Base-by-base conservation (phyloP, 805 yeast genomes). In the Kodamaea jinghongensis region DNA sequence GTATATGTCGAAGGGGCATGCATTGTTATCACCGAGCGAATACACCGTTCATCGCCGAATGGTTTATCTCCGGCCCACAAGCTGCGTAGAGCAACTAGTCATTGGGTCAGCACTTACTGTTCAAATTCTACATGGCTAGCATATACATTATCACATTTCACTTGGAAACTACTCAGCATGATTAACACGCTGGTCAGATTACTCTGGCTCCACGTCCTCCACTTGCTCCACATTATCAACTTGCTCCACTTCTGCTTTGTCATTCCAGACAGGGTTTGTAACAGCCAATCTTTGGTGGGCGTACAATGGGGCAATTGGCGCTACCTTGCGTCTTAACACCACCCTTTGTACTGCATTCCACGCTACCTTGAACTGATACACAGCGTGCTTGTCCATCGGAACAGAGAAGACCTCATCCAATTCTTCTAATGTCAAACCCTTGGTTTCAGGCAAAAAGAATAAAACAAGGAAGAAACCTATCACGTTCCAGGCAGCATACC, bases 401-500 rank as follows among this genome's bases (percentile, higher is more conserved):
- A 81, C 83, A 31, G 72, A 70, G 56, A 85, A 85, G n/a, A 84
- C 84, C 35, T 79, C 80, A 55, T 84, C 90, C 54, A 84, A 70
- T 58, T 84, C 87, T 61, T 85, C 93, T 51, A 84, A 73, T 0
- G 90, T 81, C 45, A 79, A 73, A 20, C 78, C 79, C 61, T 77
- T 78, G 2, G 90, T 83, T 56, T 83, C 90, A 2, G 88, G 85
- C 43, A 83, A 65, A 56, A 82, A 68, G 73, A 83, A 80, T 38
- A 86, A 71, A 4, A 84, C 86, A 51, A 86, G 50, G 63, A 79
- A 78, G 67, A 80, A 81, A 0, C 86, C 86, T 39, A 79, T 65
- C 42, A 79, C 50, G 58, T 86, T 86, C 90, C 91, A 83, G 10
- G 83, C 95, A 1, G 93, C 95, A 55, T 86, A 87, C 75, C 81